Base-by-base conservation (phyloP, 2,329 filamentous ascomycete species). In the Fusarium cyanostomum region DNA sequence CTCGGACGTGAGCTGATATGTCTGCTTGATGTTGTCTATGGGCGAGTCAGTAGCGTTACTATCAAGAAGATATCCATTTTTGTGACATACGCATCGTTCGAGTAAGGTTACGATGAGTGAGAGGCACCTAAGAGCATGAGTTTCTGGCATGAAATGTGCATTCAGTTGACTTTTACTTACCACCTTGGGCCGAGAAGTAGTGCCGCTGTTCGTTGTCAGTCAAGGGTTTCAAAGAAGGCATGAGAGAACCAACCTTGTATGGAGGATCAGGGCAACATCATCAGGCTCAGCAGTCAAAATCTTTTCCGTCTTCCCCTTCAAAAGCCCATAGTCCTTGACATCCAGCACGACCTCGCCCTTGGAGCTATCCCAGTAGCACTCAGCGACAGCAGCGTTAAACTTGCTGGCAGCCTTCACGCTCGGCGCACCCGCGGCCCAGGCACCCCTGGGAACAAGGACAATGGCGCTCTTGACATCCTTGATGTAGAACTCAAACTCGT, bases 401-500 rank as follows among this genome's bases (percentile, higher is more conserved):
- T 89, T 92, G 70, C 86, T 83, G 8, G 92, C 92, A 1, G 92
- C 92, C 71, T 87, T 85, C 26, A 95, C 90, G 24, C 90, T 91
- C 11, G 91, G 85, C 9, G 86, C 88, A 73, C 89, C 81, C 67
- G 87, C 83, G 10, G 82, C 81, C 70, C 87, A 91, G 12, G 89
- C 86, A 13, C 91, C 92, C 67, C 82, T 82, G 11, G 92, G 92
- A 9, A 96, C 89, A 31, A 96, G 81, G 28, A 92, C 86, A 57
- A 96, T 80, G 30, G 89, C 89, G 6, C 92, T 94, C 73, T 89
- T 91, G 69, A 96, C 82, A 74, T 96, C 92, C 65, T 93, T 89
- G 71, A 96, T 94, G 77, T 95, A 96, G 78, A 96, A 96, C 75
- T 95, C 92, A 74, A 94, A 95, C 76, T 96, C 92, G 55, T 89